Evolutionary conservation across 768 basidiomycete genomes (phyloP).

Genomic region (Naganishia randhawae): DNA sequence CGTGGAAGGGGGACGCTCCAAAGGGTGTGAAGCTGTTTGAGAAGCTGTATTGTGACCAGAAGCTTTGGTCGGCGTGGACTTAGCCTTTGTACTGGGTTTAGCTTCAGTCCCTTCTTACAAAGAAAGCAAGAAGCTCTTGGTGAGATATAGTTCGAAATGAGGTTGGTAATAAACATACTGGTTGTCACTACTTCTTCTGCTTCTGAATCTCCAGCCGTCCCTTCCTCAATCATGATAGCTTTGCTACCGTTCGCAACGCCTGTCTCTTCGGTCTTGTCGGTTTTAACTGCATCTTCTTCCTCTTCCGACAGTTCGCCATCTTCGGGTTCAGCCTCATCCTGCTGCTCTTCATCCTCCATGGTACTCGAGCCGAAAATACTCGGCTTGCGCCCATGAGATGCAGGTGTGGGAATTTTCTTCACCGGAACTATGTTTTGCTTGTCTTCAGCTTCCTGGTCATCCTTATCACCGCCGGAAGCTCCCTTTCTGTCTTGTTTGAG

Average conservation of each 20-base stretch:
- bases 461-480: constrained; percentile 22
- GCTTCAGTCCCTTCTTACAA: background rate
- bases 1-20: constrained; percentile 58
- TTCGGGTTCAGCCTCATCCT: constrained; percentile 30
- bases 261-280: constrained; percentile 2
- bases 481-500: constrained; percentile 23
- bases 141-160: background rate
- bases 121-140: background rate
- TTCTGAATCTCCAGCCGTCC: constrained; percentile 17
- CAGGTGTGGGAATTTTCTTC: constrained; percentile 21
- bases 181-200: background rate
- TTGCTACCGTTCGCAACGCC: constrained; percentile 28
- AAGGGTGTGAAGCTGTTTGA: constrained; percentile 54
- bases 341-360: constrained; percentile 19
- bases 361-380: constrained; percentile 17
- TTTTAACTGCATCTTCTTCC: constrained; percentile 28
- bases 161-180: background rate
- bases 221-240: constrained; percentile 4
- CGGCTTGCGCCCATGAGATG: constrained; percentile 30
- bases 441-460: constrained; percentile 1
- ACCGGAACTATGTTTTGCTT: background rate
- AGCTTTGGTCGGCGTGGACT: background rate
- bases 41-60: constrained; percentile 9
- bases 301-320: constrained; percentile 31
- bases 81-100: background rate